Conservation (phyloP, 148 eudicot species). For the Suaeda aralocaspica region DNA sequence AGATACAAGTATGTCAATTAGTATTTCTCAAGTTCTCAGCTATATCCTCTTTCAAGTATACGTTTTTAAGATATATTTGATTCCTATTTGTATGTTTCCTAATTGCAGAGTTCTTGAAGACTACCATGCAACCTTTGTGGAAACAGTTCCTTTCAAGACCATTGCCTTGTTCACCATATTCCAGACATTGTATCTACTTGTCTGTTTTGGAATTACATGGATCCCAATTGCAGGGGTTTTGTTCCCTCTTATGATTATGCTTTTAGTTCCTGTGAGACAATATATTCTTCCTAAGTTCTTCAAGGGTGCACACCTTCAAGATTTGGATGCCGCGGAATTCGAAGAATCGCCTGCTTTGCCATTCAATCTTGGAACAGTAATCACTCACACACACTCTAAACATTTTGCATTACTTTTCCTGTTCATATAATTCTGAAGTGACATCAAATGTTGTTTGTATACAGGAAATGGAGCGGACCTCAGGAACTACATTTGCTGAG, state of each 20-base stretch:
- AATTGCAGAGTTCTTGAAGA: conserved; percentile 77
- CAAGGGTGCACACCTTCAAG: conserved; percentile 84
- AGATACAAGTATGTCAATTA: conserved; percentile 55
- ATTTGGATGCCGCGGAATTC: conserved; percentile 84
- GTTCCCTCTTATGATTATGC: conserved; percentile 88
- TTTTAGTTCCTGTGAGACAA: conserved; percentile 84
- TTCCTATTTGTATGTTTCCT: conserved; percentile 1
- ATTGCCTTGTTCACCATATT: conserved; percentile 72
- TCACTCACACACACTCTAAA: neutral
- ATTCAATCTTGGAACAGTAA: conserved; percentile 57
- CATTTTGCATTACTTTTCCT: neutral
- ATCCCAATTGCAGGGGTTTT: conserved; percentile 83
- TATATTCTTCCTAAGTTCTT: conserved; percentile 75
- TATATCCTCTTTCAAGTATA: neutral
- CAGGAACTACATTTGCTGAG: conserved; percentile 42
- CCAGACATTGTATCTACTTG: conserved; percentile 59
- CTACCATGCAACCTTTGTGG: conserved; percentile 83
- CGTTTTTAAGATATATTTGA: neutral
- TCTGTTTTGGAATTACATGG: conserved; percentile 91
- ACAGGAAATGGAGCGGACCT: conserved; percentile 63
- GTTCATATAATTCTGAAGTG: neutral
- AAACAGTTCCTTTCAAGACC: conserved; percentile 87
- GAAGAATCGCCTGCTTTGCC: conserved; percentile 84
- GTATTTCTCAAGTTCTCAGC: neutral
- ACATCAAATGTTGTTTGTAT: conserved; percentile 12